Evolutionary conservation across 495 filamentous ascomycete genomes (phyloP).

Genomic region (Trichoderma reesei): DNA sequence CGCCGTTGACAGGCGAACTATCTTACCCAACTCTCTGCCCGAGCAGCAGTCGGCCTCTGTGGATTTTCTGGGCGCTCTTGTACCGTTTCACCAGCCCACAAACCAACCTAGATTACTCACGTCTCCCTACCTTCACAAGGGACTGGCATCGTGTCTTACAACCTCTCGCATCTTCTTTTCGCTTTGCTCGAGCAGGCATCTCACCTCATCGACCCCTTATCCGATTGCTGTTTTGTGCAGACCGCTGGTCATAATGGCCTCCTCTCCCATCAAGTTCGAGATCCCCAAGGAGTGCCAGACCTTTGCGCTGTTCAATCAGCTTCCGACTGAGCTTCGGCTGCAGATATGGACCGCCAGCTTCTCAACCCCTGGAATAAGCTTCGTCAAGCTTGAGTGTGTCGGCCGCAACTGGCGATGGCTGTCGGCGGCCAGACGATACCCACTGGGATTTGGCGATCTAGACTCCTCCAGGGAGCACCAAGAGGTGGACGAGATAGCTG

Average conservation of each 20-base stretch:
- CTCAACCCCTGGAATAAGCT: conserved; percentile 23
- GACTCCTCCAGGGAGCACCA: not conserved
- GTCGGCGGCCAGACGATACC: not conserved
- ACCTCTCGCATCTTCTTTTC: not conserved
- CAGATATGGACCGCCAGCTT: conserved; percentile 21
- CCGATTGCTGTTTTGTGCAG: not conserved
- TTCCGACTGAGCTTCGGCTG: conserved; percentile 22
- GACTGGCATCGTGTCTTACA: no score
- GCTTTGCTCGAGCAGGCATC: not conserved
- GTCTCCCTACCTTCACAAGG: no score
- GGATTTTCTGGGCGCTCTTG: not conserved
- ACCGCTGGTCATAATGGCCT: not conserved
- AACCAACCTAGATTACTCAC: not conserved
- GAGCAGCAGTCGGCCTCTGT: not conserved
- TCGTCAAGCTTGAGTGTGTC: conserved; percentile 19
- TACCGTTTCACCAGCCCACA: not conserved
- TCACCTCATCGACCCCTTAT: not conserved
- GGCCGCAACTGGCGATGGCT: not conserved
- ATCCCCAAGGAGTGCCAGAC: conserved; percentile 11
- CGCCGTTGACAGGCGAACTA: not conserved
- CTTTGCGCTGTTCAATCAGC: conserved; percentile 16
- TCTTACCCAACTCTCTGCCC: not conserved
- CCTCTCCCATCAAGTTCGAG: not conserved
- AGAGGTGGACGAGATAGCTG: conserved; percentile 8
- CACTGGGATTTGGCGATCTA: not conserved